These are phyloP conservation scores for Sphaerulina populicola DNA, from an alignment of 2,329 filamentous ascomycete genomes.

Conservation along the genomic window DNA sequence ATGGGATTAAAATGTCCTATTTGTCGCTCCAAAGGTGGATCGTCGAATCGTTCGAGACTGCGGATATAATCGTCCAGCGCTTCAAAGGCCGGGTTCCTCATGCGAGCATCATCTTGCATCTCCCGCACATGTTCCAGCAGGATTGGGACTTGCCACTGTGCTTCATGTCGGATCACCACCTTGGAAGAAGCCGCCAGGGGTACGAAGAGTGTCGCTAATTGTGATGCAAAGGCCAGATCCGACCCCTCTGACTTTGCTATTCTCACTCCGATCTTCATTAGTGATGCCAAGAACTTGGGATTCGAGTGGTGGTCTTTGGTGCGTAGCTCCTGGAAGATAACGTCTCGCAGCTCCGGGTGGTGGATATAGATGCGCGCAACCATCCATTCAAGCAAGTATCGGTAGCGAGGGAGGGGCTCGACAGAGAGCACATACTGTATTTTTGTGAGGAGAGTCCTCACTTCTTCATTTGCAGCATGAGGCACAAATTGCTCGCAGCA, in stretches of 20 bases:
- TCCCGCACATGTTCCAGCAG: conserved; percentile 37
- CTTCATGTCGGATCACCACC: conserved; percentile 47
- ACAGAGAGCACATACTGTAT: conserved; percentile 38
- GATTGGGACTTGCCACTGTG: conserved; percentile 42
- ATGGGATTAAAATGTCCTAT: conserved; percentile 39
- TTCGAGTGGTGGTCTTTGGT: conserved; percentile 40
- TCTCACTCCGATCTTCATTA: conserved; percentile 42
- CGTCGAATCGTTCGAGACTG: conserved; percentile 38
- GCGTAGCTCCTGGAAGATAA: conserved; percentile 33
- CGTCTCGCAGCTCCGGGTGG: conserved; percentile 28
- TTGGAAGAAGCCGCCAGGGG: conserved; percentile 43
- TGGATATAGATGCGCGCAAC: conserved; percentile 38
- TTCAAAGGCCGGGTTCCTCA: conserved; percentile 35
- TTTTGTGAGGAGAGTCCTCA: conserved; percentile 31
- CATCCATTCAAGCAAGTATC: conserved; percentile 43
- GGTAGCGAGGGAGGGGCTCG: conserved; percentile 42
- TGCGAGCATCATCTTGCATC: conserved; percentile 34
- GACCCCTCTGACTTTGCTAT: conserved; percentile 34
- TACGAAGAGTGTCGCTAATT: conserved; percentile 38
- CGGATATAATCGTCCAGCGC: conserved; percentile 40
- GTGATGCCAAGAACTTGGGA: conserved; percentile 41
- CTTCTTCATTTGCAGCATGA: conserved; percentile 16
- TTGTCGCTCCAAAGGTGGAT: conserved; percentile 33
- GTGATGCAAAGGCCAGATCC: conserved; percentile 34
- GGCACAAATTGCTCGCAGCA: conserved; percentile 35